Base-by-base conservation (phyloP, 192 early-diverging fungal species). In the Backusella circina region DNA sequence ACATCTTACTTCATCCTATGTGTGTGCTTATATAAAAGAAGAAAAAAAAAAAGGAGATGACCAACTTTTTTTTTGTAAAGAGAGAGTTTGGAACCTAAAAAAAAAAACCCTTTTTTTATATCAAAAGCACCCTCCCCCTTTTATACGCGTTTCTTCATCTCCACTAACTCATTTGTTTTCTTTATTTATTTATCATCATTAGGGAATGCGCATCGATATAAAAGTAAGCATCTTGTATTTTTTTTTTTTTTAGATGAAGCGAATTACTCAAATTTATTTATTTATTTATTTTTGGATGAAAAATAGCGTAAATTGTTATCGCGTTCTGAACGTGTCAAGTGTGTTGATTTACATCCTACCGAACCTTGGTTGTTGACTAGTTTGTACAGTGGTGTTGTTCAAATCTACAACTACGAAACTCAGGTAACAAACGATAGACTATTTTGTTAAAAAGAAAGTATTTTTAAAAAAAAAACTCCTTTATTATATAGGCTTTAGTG, bases 361-460 rank as follows among this genome's bases (percentile, higher is more conserved):
- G 98, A 99, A 84, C 96, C 98, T 39, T 99, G 98, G 98, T 88
- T 99, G 64, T 88, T 99, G 74, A 91, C 97, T 26, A 93, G 94
- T 76, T 90, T 99, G 67, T 99, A 99, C 84, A 95, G 94, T 82
- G 98, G 98, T 65, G 91, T 95, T 67, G 93, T 95, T 5, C 91
- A 96, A 73, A 96, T 99, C 47, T 99, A 97, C 97, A 99, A 99
- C 88, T 95, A 99, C 78, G 97, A 99, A 83, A 99, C 95, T 15
- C 92, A 95, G 88, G 95, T 93, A 77, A 33, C 54, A n/a, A n/a
- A 3, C 1, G 70, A 71, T 16, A 71, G 33, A 5, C 68, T 13
- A 26, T 37, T 28, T 70, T 70, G 21, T 18, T 3, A 30, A 28
- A 76, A 5, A 28, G 86, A 96, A 93, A 84, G 88, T 30, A 83